Base-by-base conservation (phyloP, 768 basidiomycete genomes). In the Podaxis rugospora region DNA sequence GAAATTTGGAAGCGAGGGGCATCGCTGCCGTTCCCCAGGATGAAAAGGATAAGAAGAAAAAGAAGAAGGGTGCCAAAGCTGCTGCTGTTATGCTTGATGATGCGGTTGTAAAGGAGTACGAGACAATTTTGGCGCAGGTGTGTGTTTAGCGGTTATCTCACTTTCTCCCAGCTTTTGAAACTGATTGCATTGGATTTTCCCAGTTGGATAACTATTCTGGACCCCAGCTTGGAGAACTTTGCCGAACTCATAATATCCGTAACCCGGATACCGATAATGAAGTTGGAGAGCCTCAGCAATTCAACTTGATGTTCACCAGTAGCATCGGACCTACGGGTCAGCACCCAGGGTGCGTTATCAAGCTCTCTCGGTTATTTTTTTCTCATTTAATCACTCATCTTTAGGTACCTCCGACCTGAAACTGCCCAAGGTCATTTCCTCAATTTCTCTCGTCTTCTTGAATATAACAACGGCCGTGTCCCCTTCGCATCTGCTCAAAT, bases 351-450 rank as follows among this genome's bases (percentile, higher is more conserved):
- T 94, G 67, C 67, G 84, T 44, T 23, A 57, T 52, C 3, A 37
- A 25, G 49, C 57, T 55, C 57, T 53, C 59, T 55, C 58, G 27
- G 16, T 52, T 50, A 61, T 52, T 18, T 36, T 11, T 10, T 51
- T 13, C 61, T 40, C 60, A 54, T 39, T 35, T 65, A 47, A 53
- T n/a, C 27, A 16, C 44, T 55, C 53, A 50, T 39, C 51, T 36
- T 10, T 67, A 95, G 95, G 50, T 98, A 85, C 76, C 88, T 99
- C 56, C 94, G 97, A 21, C 97, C 97, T 1, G 97, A 98, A 74
- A 99, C 97, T 0, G 96, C 97, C 0, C 96, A 98, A 70, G 94
- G 96, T 57, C 97, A 98, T 74, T 99, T 98, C 81, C 86, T 98
- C 71, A 98, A 98, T 82, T 99, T 99, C 78, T 87, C 88, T 64